Conservation (phyloP, 768 basidiomycete species). For the Mycena olivaceomarginata region DNA sequence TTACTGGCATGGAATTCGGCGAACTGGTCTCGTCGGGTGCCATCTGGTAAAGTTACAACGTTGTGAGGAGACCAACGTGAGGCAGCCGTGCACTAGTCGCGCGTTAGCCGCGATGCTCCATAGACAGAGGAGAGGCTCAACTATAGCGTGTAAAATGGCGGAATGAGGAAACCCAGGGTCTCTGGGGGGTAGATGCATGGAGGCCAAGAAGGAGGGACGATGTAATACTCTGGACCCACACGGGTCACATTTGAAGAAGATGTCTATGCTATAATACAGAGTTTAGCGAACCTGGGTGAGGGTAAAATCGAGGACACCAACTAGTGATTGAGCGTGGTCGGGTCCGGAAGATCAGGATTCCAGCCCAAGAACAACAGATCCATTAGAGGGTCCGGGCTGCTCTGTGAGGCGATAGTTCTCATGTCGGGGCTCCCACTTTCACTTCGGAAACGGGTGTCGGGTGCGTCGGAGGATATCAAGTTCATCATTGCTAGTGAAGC, state of each 20-base stretch:
- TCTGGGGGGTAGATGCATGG: conserved; percentile 86
- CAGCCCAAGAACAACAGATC: conserved; percentile 86
- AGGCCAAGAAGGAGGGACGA: conserved; percentile 85
- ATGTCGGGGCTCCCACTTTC: conserved; percentile 73
- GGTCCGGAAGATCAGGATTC: conserved; percentile 91
- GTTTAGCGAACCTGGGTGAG: conserved; percentile 17
- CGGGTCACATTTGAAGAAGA: conserved; percentile 93
- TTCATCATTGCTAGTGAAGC: conserved; percentile 66
- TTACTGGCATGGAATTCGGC: conserved; percentile 92
- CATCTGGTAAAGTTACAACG: conserved; percentile 81
- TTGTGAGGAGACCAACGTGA: conserved; percentile 89
- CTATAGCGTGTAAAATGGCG: conserved; percentile 93
- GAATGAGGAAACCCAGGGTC: conserved; percentile 93
- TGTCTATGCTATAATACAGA: conserved; percentile 76
- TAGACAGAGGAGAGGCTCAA: conserved; percentile 57
- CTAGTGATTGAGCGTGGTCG: conserved; percentile 84
- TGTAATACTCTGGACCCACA: conserved; percentile 92
- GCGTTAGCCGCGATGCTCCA: conserved; percentile 7
- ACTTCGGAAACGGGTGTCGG: conserved; percentile 63
- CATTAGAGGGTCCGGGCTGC: conserved; percentile 72
- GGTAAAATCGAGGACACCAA: conserved; percentile 60
- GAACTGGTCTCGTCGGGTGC: conserved; percentile 88
- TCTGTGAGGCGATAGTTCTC: conserved; percentile 58
- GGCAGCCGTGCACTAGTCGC: conserved; percentile 82
- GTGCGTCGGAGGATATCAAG: conserved; percentile 59